Evolutionary conservation across 495 filamentous ascomycete species (phyloP).

Genomic region (Daldinia caldariorum): DNA sequence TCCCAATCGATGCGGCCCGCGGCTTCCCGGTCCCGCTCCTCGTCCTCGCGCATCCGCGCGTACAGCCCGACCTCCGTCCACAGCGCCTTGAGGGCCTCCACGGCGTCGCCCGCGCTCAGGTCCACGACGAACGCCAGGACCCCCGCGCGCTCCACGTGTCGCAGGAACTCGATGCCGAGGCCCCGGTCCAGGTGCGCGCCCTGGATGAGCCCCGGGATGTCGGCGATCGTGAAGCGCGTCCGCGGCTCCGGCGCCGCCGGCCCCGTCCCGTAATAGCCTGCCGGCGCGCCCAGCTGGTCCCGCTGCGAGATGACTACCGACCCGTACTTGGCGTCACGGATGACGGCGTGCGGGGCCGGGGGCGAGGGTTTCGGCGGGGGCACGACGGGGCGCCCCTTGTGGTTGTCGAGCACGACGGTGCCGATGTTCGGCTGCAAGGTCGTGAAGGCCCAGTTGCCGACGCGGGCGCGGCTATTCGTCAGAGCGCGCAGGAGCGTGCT

Average conservation of each 20-base stretch:
- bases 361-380: constrained; percentile 44
- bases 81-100: constrained; percentile 76
- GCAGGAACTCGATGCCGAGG: constrained; percentile 88
- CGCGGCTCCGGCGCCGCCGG: constrained; percentile 55
- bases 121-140: constrained; percentile 95
- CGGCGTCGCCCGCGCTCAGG: constrained; percentile 79
- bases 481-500: constrained; percentile 89
- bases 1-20: constrained; percentile 55
- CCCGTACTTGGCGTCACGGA: constrained; percentile 44
- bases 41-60: constrained; percentile 72
- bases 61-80: constrained; percentile 93
- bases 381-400: constrained; percentile 67
- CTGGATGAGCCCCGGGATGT: constrained; percentile 92
- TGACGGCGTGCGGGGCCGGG: constrained; percentile 52
- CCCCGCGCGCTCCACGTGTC: constrained; percentile 92
- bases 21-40: constrained; percentile 64
- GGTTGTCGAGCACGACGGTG: constrained; percentile 88
- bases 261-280: not conserved
- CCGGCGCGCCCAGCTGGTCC: constrained; percentile 14
- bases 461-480: constrained; percentile 83
- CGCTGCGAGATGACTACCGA: constrained; percentile 41
- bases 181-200: constrained; percentile 93
- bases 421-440: constrained; percentile 94
- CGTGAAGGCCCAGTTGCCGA: constrained; percentile 97
- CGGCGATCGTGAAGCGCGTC: constrained; percentile 89